phyloP scores from a whole-genome alignment of 768 basidiomycete genomes.

The Suillus fuscotomentosus region DNA sequence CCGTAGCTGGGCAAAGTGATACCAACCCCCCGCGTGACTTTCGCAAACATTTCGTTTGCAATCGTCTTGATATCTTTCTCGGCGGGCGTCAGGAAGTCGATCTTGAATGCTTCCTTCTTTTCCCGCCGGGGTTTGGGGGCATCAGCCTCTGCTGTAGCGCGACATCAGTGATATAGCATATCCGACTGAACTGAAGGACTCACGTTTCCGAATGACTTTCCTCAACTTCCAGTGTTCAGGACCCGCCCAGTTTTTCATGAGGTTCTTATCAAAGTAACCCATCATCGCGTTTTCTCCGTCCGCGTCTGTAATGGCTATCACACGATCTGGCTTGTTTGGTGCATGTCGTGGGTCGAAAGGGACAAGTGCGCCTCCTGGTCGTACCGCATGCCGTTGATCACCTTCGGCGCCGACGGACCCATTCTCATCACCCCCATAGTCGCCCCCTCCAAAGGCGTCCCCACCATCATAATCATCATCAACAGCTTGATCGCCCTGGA shows the following conservation, averaged over 20 bases:
- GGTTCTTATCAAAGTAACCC: conserved; percentile 88
- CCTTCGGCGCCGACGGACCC: conserved; percentile 45
- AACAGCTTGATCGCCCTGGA: conserved; percentile 58
- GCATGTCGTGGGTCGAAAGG: conserved; percentile 86
- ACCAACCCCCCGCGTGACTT: conserved; percentile 65
- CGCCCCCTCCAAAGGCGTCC: conserved; percentile 42
- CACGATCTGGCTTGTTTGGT: conserved; percentile 74
- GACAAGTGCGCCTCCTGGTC: conserved; percentile 48
- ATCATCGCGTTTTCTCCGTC: conserved; percentile 58
- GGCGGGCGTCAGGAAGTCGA: conserved; percentile 69
- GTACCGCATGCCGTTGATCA: conserved; percentile 37
- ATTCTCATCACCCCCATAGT: conserved; percentile 36
- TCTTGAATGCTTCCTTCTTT: conserved; percentile 78
- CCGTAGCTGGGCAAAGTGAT: conserved; percentile 66
- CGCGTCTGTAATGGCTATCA: conserved; percentile 80
- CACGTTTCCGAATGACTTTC: conserved; percentile 76
- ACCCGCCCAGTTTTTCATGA: conserved; percentile 96
- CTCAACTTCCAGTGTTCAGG: conserved; percentile 98
- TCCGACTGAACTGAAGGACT: conserved; percentile 22
- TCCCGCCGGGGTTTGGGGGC: conserved; percentile 58
- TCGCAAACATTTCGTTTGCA: conserved; percentile 73
- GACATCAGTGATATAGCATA: conserved; percentile 3
- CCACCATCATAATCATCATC: conserved; percentile 45
- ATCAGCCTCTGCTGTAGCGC: conserved; percentile 45
- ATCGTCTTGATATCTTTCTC: conserved; percentile 61